These are phyloP conservation scores for Phytophthora tubulina DNA, from an alignment of 352 stramenopile species.

Conservation along the genomic window DNA sequence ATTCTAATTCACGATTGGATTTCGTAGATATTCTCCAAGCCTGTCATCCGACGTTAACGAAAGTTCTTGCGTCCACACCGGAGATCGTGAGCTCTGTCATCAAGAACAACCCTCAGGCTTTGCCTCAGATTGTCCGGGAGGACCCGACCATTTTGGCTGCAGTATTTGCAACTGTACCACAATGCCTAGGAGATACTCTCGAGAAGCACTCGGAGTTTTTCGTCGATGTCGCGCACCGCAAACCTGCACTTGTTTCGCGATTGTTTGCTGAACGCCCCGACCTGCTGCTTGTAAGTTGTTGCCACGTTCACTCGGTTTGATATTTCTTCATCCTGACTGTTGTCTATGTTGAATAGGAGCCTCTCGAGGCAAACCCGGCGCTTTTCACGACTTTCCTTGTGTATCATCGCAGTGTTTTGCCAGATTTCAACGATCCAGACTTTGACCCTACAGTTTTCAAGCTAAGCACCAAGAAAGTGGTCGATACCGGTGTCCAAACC, in stretches of 20 bases:
- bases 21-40: constrained; percentile 54
- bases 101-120: constrained; percentile 57
- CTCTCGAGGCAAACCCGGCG: constrained; percentile 72
- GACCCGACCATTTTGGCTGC: constrained; percentile 56
- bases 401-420: constrained; percentile 65
- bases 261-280: constrained; percentile 78
- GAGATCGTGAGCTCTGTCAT: constrained; percentile 61
- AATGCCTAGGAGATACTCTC: constrained; percentile 66
- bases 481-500: constrained; percentile 51
- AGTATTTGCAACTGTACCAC: constrained; percentile 63
- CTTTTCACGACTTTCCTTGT: constrained; percentile 77
- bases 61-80: constrained; percentile 53
- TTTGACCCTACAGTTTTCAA: constrained; percentile 68
- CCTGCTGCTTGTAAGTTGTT: constrained; percentile 60
- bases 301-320: neutral
- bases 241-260: constrained; percentile 61
- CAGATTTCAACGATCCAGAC: constrained; percentile 62
- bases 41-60: constrained; percentile 51
- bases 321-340: neutral
- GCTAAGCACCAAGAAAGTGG: constrained; percentile 55
- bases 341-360: constrained; percentile 46
- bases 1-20: constrained; percentile 1
- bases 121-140: constrained; percentile 61
- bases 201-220: constrained; percentile 75
- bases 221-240: constrained; percentile 73